A percentile compares a stretch with the other conserved stretches of the same genome.
Evolutionary conservation across 2,329 filamentous ascomycete genomes (phyloP).

Genomic region (Fusarium redolens): DNA sequence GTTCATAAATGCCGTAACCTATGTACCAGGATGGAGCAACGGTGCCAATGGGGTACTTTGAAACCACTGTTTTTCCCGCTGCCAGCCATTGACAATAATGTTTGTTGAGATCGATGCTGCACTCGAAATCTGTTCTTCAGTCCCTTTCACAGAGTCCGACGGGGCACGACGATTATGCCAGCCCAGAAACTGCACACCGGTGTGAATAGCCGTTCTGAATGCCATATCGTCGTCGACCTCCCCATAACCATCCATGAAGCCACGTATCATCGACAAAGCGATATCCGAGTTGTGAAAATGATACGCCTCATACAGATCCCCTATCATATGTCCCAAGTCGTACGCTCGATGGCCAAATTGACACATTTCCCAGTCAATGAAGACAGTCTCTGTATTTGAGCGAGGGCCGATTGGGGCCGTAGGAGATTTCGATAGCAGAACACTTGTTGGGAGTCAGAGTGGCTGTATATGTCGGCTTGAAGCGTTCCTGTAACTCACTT

Average conservation of each 20-base stretch:
- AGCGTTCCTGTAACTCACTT: not conserved
- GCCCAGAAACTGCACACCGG: not conserved
- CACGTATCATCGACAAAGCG: not conserved
- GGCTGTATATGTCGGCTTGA: fast-evolving
- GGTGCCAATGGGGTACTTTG: not conserved
- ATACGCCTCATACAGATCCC: not conserved
- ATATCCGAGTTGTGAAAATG: not conserved
- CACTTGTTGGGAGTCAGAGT: not conserved
- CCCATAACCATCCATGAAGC: not conserved
- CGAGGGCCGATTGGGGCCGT: not conserved
- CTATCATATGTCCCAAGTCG: not conserved
- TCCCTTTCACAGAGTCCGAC: not conserved
- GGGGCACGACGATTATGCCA: not conserved
- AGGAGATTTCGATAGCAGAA: not conserved
- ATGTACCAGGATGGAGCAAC: not conserved
- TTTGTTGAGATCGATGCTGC: not conserved
- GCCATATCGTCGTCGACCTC: not conserved
- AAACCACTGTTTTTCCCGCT: not conserved
- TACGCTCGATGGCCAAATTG: not conserved
- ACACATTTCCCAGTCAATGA: not conserved
- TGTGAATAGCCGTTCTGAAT: not conserved
- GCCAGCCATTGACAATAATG: not conserved
- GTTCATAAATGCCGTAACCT: not conserved
- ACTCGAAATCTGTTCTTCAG: not conserved
- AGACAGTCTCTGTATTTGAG: not conserved